A percentile compares a stretch with the other conserved stretches of the same genome.
These are phyloP conservation scores for Cryptococcus sp. DNA, from an alignment of 1,284 basidiomycete genomes.

Conservation along the genomic window DNA sequence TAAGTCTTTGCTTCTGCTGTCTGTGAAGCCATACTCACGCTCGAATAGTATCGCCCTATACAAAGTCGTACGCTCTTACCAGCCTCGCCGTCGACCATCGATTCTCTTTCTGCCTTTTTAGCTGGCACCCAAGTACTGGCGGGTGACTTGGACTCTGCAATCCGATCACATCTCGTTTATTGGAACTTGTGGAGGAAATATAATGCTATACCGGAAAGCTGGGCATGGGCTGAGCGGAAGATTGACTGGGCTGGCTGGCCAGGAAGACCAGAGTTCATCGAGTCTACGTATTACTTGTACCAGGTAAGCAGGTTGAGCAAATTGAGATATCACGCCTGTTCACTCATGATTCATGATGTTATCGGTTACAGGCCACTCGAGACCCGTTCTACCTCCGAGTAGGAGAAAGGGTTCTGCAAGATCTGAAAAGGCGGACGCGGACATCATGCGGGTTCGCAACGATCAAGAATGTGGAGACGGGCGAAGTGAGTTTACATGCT, in stretches of 20 bases:
- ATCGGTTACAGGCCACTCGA: constrained; percentile 69
- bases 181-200: constrained; percentile 87
- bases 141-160: constrained; percentile 84
- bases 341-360: neutral
- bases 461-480: constrained; percentile 75
- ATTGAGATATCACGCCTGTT: neutral
- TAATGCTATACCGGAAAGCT: constrained; percentile 84
- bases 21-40: neutral
- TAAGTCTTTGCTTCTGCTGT: constrained; percentile 49
- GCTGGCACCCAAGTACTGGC: constrained; percentile 71
- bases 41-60: constrained; percentile 42
- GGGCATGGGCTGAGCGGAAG: constrained; percentile 70
- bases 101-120: constrained; percentile 56
- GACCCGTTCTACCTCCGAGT: constrained; percentile 90
- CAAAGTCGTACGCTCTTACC: constrained; percentile 36
- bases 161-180: constrained; percentile 79
- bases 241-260: constrained; percentile 82
- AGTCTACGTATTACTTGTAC: constrained; percentile 92
- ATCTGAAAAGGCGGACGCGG: constrained; percentile 70
- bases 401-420: constrained; percentile 76
- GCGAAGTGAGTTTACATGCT: constrained; percentile 51
- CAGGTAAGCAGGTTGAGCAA: constrained; percentile 59
- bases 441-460: constrained; percentile 82
- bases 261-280: constrained; percentile 82
- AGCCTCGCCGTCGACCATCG: constrained; percentile 35